A percentile compares a stretch with the other conserved stretches of the same genome.
Evolutionary conservation across 129 eudicot species (phyloP).

Genomic region (Flaveria ramosissima): DNA sequence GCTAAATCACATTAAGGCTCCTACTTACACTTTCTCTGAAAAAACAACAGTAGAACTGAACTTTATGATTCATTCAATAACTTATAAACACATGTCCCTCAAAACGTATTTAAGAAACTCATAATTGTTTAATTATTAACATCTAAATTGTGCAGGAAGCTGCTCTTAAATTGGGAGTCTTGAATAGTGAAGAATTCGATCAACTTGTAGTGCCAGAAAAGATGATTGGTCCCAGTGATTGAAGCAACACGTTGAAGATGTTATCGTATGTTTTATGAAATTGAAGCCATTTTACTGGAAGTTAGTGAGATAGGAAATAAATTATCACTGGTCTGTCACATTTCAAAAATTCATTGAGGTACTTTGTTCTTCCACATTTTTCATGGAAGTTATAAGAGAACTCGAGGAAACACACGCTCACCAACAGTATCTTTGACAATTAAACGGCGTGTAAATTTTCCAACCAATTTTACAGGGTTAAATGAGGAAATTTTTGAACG

Average conservation of each 20-base stretch:
- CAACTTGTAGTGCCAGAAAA: conserved; percentile 84
- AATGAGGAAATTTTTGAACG: too few species aligned
- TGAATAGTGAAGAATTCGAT: conserved; percentile 83
- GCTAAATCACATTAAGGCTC: neutral
- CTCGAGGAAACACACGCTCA: conserved; percentile 19
- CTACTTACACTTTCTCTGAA: neutral
- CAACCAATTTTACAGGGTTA: neutral
- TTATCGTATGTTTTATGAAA: conserved; percentile 14
- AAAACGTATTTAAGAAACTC: neutral
- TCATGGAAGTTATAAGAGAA: neutral
- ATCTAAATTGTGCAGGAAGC: conserved; percentile 62
- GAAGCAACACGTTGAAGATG: conserved; percentile 4
- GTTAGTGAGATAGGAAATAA: too few species aligned
- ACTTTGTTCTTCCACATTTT: conserved; percentile 7
- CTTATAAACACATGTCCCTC: neutral
- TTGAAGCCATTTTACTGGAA: conserved; percentile 9
- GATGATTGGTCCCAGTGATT: conserved; percentile 91
- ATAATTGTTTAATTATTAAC: neutral
- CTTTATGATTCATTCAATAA: neutral
- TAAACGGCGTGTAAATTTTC: neutral
- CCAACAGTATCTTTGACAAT: neutral
- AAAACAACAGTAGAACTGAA: neutral
- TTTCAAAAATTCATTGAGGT: conserved; percentile 12
- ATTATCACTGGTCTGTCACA: conserved; percentile 1
- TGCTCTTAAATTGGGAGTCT: conserved; percentile 72